Base-by-base conservation (phyloP, 306 rosid species). In the Arachis hypogaea region DNA sequence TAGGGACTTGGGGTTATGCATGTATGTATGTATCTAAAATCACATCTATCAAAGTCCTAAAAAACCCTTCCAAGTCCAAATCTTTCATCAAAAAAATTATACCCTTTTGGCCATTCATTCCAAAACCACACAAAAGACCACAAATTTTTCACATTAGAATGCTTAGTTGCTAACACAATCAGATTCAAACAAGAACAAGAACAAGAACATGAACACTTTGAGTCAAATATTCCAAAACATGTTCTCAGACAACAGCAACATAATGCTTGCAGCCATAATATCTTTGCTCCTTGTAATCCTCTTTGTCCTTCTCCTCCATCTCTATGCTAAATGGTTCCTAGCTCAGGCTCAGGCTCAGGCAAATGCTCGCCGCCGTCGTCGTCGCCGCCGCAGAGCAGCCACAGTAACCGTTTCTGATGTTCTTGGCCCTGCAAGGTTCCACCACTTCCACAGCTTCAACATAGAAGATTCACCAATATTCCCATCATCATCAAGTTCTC, bases 251-350 rank as follows among this genome's bases (percentile, higher is more conserved):
- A 78, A 87, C 81, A 82, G 87, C 69, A 95, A 86, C 83, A 82
- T 92, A 68, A 85, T 92, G 93, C 88, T 95, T 12, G 98, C 89
- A 0, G 99, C 99, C 41, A 64, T 95, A 5, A 78, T 95, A 65
- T 90, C 97, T 7, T 77, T 95, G 22, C 88, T 95, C 12, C 75
- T 92, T 3, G 98, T 92, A 42, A 83, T 95, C 56, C 93, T 95
- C 86, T 95, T 95, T 79, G 99, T 95, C 59, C 85, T 95, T 11
- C 81, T 95, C 28, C 99, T 95, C 72, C 99, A 95, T 51, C 75
- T 90, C 70, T 95, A 90, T 77, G 99, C 99, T 33, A 87, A 87
- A 40, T 90, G 97, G 89, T 90, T 95, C 88, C 59, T 89, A 1
- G 82, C 91, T 41, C 97, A 87, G 7, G 86, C 93, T 42, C 84